Evolutionary conservation across 2,329 filamentous ascomycete genomes (phyloP).

Genomic region (Exophiala aquamarina): DNA sequence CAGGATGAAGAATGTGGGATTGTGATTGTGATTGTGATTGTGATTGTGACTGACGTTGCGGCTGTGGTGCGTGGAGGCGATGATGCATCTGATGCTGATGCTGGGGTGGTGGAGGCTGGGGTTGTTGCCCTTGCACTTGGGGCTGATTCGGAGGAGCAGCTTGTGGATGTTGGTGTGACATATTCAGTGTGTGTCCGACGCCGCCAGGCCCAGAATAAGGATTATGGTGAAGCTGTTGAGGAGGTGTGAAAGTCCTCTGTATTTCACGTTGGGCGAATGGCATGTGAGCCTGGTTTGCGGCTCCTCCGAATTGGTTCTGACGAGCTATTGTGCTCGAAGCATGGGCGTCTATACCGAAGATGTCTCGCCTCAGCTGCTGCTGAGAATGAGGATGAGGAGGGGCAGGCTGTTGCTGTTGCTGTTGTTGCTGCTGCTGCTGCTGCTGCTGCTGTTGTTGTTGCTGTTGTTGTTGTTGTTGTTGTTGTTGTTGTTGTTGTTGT

Average conservation of each 20-base stretch:
- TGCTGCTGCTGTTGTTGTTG: conserved; percentile 10
- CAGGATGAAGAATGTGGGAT: conserved; percentile 14
- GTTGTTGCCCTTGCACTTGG: conserved; percentile 11
- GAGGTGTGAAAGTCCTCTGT: conserved; percentile 20
- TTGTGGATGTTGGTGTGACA: conserved; percentile 12
- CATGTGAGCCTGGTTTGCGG: conserved; percentile 17
- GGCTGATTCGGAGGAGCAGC: conserved; percentile 8
- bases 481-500: conserved; percentile 8
- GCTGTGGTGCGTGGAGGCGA: neutral
- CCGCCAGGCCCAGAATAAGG: conserved; percentile 9
- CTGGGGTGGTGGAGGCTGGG: conserved; percentile 7
- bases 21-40: neutral
- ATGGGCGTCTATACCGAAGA: conserved; percentile 18
- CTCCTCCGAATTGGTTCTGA: conserved; percentile 15
- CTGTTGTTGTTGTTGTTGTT: conserved; percentile 15
- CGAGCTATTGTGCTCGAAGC: conserved; percentile 9
- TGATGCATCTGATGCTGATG: conserved; percentile 16
- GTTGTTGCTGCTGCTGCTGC: conserved; percentile 19
- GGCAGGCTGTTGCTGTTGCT: conserved; percentile 23
- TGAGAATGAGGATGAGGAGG: too few species aligned
- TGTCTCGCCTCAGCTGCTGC: conserved; percentile 20
- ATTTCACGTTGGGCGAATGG: conserved; percentile 20
- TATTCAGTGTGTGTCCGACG: conserved; percentile 4
- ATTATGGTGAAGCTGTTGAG: conserved; percentile 13
- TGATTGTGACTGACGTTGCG: neutral